These are phyloP conservation scores for Herpotrichia juniperi DNA, from an alignment of 2,329 filamentous ascomycete species.

Conservation along the genomic window DNA sequence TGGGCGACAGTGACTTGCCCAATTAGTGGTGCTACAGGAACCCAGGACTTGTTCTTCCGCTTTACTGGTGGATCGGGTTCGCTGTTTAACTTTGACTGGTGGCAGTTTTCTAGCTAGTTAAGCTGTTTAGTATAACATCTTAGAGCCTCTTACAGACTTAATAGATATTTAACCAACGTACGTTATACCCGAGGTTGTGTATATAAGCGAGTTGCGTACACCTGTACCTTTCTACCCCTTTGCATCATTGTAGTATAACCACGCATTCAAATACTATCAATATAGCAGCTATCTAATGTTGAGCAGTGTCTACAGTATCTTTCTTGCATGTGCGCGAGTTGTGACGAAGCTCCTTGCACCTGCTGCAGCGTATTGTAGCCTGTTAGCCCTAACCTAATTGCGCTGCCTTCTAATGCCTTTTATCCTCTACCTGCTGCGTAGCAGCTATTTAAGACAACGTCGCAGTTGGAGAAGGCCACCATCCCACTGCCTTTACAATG, in stretches of 20 bases:
- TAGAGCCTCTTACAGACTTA: no score
- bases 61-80: no score
- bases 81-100: no score
- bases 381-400: conserved; percentile 4
- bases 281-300: neutral
- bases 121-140: no score
- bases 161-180: no score
- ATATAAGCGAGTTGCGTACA: neutral
- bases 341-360: conserved; percentile 9
- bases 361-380: conserved; percentile 4
- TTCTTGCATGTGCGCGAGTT: conserved; percentile 10
- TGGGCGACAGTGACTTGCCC: no score
- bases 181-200: no score
- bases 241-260: neutral
- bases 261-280: conserved; percentile 6
- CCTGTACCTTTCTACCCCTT: neutral
- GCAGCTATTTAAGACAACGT: conserved; percentile 10
- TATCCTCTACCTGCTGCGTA: conserved; percentile 10
- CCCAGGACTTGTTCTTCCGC: no score
- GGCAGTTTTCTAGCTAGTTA: no score
- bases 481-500: no score
- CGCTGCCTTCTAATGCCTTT: conserved; percentile 9
- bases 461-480: no score
- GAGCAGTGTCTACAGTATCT: conserved; percentile 6
- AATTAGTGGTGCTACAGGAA: no score